Evolutionary conservation across 2,329 filamentous ascomycete genomes (phyloP).

Genomic region (Aspergillus pseudotamarii): DNA sequence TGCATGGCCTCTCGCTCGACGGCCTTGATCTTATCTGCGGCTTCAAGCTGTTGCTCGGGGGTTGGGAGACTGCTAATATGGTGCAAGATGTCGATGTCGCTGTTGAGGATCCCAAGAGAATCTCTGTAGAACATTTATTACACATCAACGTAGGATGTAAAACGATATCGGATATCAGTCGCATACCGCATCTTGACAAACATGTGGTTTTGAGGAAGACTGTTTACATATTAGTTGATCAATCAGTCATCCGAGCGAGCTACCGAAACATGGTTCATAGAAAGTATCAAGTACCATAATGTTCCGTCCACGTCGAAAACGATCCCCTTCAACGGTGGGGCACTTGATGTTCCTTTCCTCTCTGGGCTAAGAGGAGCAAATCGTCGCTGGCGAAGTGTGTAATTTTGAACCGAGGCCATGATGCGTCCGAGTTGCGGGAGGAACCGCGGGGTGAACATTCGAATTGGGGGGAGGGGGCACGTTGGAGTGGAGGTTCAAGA

Average conservation of each 20-base stretch:
- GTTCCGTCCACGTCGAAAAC: constrained; percentile 97
- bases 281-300: constrained; percentile 64
- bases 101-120: constrained; percentile 73
- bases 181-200: constrained; percentile 77
- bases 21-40: constrained; percentile 71
- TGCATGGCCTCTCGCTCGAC: constrained; percentile 84
- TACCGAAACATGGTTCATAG: background rate
- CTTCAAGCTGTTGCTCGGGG: constrained; percentile 59
- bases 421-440: constrained; percentile 1
- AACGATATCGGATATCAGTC: background rate
- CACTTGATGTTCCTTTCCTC: constrained; percentile 29
- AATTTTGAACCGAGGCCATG: constrained; percentile 27
- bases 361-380: constrained; percentile 55
- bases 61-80: constrained; percentile 77
- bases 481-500: background rate
- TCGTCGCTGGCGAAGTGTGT: constrained; percentile 39
- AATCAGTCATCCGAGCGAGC: background rate
- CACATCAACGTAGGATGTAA: background rate
- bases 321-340: constrained; percentile 57
- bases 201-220: constrained; percentile 93
- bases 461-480: background rate
- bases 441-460: constrained; percentile 1
- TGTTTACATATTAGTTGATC: constrained; percentile 38
- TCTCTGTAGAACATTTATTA: constrained; percentile 31
- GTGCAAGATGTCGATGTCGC: constrained; percentile 79